Conservation (phyloP, 2,329 filamentous ascomycete genomes). For the Sporothrix schenckii region DNA sequence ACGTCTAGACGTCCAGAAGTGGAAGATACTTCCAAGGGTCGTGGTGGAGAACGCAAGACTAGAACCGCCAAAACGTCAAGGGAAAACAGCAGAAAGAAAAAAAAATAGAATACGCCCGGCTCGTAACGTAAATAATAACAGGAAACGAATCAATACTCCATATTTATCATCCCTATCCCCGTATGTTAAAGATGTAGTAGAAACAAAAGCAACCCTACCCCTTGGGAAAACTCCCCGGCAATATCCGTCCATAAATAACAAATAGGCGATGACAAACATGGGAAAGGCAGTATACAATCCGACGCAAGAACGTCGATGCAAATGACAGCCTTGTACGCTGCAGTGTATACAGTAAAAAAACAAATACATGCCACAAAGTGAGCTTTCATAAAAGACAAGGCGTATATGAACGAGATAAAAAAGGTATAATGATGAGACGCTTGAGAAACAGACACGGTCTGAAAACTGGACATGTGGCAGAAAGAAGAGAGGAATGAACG, state of each 20-base stretch:
- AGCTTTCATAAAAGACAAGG: conserved; percentile 6
- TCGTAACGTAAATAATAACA: no score
- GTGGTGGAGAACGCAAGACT: neutral
- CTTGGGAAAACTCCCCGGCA: no score
- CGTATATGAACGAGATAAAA: no score
- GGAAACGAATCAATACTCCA: no score
- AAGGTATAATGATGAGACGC: conserved; percentile 6
- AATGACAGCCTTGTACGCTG: no score
- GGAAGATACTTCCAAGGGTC: neutral
- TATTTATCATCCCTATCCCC: conserved; percentile 6
- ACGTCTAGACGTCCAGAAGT: neutral
- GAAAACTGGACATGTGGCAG: neutral
- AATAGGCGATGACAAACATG: no score
- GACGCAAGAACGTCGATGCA: no score
- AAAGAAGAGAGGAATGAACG: neutral
- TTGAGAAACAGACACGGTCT: conserved; percentile 22
- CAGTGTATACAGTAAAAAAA: neutral
- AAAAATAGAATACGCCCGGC: no score
- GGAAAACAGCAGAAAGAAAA: neutral
- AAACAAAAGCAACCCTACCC: no score
- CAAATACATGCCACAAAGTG: neutral
- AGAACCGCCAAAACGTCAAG: neutral
- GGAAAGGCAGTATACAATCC: no score
- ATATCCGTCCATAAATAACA: no score
- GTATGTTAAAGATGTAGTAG: no score